These are phyloP conservation scores for Syzygium grande DNA, from an alignment of 345 rosid genomes.

Conservation along the genomic window DNA sequence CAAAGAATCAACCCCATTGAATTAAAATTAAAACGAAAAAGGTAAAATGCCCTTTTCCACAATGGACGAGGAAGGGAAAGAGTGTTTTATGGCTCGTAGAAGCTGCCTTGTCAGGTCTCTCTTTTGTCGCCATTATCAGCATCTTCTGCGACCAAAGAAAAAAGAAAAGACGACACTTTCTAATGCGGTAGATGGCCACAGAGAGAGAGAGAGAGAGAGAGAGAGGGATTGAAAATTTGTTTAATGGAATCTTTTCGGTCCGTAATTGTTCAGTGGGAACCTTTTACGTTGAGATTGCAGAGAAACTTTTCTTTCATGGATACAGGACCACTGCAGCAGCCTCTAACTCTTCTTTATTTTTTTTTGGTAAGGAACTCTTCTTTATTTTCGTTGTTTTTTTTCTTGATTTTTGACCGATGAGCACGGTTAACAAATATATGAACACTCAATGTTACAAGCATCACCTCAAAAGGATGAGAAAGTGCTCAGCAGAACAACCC, in stretches of 20 bases:
- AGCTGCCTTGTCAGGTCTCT: neutral
- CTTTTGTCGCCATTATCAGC: neutral
- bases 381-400: neutral
- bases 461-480: neutral
- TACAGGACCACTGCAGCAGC: neutral
- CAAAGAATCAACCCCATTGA: constrained; percentile 6
- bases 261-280: neutral
- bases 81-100: neutral
- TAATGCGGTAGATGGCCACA: neutral
- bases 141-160: neutral
- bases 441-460: neutral
- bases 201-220: neutral
- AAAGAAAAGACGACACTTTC: neutral
- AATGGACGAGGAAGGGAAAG: neutral
- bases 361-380: too few relatives aligned
- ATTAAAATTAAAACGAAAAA: neutral
- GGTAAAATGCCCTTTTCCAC: neutral
- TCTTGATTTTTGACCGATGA: neutral
- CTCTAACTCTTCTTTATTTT: neutral
- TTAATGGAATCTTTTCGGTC: constrained; percentile 6
- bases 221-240: neutral
- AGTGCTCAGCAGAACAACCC: neutral
- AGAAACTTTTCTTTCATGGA: neutral
- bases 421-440: neutral
- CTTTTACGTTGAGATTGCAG: constrained; percentile 11